Evolutionary conservation across 139 green algal genomes (phyloP), one percentile per base, ranked within the genome.

Genomic region (Closterium sp.): DNA sequence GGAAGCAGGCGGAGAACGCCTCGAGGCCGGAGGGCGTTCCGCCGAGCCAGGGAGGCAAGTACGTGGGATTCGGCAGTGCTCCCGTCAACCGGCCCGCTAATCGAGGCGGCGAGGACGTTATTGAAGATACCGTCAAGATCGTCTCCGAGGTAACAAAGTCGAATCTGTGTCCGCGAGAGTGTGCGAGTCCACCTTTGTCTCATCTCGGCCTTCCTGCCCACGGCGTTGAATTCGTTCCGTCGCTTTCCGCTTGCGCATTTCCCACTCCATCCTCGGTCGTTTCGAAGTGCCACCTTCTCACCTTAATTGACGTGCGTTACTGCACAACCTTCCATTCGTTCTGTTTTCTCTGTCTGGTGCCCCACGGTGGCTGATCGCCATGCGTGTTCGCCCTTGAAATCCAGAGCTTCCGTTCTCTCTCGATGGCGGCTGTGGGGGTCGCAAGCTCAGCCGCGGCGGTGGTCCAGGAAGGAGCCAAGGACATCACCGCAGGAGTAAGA

Each of bases 11-110:
- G 94, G 97, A 98, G 91, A 99, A 99, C 92, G 96, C 97, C 6
- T 91, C 24, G 28, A 94, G 95, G 31, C 96, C 97, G 0, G 98
- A 99, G 17, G 93, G 94, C 29, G 31, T 99, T 38, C 95, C 96
- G 0, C 98, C 98, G 70, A 98, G 85, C 95, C 98, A 99, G 96
- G 98, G 98, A 34, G 98, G 98, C 87, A 99, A 99, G 95, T 99
- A 99, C 90, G 98, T 99, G 5, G 98, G 98, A 1, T 99, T 99
- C 96, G 98, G 98, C 29, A 99, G 91, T 24, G 89, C 92, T 11
- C 88, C 88, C 27, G 30, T 30, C n/a, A 88, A 70, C 32, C 91
- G 70, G 34, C 88, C 88, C 22, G 28, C 89, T 13, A 89, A 34
- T 31, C 92, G 38, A 91, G 87, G 31, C 86, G 88, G 31, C 24